Evolutionary conservation across 106 monocot species (phyloP).

Genomic region (Chionographis japonica): DNA sequence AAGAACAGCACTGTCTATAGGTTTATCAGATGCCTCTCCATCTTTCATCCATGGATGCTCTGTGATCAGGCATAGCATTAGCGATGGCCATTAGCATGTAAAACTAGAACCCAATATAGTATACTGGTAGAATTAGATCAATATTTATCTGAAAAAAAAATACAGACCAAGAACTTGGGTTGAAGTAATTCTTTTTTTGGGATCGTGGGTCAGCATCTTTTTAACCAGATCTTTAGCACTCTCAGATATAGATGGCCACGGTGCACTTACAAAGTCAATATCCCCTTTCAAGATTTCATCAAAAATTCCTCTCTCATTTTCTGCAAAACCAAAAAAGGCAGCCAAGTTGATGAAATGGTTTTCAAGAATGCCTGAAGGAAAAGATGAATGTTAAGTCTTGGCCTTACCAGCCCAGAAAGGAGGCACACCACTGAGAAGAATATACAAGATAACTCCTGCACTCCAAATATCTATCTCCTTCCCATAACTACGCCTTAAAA

Average conservation of each 20-base stretch:
- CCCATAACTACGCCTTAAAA: slow-evolving; percentile 28
- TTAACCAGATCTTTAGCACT: slow-evolving; percentile 64
- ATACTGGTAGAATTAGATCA: background rate
- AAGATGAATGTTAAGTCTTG: background rate
- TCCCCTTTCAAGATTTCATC: slow-evolving; percentile 56
- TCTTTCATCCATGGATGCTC: background rate
- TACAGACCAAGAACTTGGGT: slow-evolving; percentile 59
- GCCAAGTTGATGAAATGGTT: slow-evolving; percentile 1
- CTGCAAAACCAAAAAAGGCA: slow-evolving; percentile 13
- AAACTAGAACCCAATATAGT: background rate
- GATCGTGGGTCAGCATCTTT: slow-evolving; percentile 55
- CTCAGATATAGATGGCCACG: slow-evolving; percentile 62
- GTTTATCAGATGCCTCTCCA: slow-evolving; percentile 37
- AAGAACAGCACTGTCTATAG: slow-evolving; percentile 34
- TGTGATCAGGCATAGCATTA: background rate
- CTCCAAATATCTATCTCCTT: slow-evolving; percentile 52
- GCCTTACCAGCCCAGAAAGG: slow-evolving; percentile 50
- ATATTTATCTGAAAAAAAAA: background rate
- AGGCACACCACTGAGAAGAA: slow-evolving; percentile 47
- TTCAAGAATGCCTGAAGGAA: background rate
- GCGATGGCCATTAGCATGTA: background rate
- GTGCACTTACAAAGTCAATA: slow-evolving; percentile 51
- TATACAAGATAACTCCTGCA: slow-evolving; percentile 49
- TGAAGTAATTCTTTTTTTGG: slow-evolving; percentile 50
- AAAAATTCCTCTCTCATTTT: slow-evolving; percentile 72